These are phyloP conservation scores for Saturnispora kantuleensis DNA, from an alignment of 805 yeast species.

Conservation along the genomic window DNA sequence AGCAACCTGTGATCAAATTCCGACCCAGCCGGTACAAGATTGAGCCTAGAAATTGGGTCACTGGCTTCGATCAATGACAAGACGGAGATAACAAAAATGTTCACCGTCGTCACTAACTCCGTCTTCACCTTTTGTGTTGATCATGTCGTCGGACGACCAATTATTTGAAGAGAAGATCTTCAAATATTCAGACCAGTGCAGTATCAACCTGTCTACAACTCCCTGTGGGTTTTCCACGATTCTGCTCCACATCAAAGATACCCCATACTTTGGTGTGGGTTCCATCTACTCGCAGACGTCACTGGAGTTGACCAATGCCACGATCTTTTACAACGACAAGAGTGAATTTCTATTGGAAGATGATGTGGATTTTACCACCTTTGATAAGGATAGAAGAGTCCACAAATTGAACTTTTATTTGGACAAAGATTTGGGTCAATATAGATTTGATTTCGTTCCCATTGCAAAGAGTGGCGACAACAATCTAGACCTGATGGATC, in stretches of 20 bases:
- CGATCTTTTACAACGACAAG: constrained; percentile 12
- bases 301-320: constrained; percentile 8
- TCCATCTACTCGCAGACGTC: constrained; percentile 5
- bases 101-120: background rate
- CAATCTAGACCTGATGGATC: constrained; percentile 13
- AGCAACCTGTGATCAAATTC: too few relatives aligned
- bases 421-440: constrained; percentile 7
- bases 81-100: too few relatives aligned
- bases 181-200: constrained; percentile 11
- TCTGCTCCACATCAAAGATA: constrained; percentile 9
- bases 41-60: too few relatives aligned
- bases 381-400: constrained; percentile 9
- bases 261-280: constrained; percentile 15
- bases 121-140: background rate
- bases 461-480: constrained; percentile 9
- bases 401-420: constrained; percentile 11
- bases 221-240: constrained; percentile 14
- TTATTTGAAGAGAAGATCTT: constrained; percentile 7
- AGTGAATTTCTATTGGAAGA: constrained; percentile 12
- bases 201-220: constrained; percentile 9
- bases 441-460: constrained; percentile 12
- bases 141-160: background rate
- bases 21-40: too few relatives aligned
- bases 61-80: too few relatives aligned
- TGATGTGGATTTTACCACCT: constrained; percentile 5